Percentiles rank a stretch among this genome's conserved stretches.
phyloP scores from a whole-genome alignment of 2,329 filamentous ascomycete species.

The Westerdykella ornata region DNA sequence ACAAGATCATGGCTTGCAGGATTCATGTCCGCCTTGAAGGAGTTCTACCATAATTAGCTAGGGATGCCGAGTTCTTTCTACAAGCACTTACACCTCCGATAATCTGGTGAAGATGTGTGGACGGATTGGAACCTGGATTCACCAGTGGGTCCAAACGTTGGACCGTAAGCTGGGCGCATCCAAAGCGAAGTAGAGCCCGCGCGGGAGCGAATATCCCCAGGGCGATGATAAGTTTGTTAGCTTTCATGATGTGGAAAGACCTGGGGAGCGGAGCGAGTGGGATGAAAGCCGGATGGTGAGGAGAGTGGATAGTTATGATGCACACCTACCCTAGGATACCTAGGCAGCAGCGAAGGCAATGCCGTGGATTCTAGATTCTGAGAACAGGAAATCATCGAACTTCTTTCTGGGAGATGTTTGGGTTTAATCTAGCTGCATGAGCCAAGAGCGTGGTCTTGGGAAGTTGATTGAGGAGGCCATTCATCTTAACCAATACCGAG shows the following conservation, averaged over 20 bases:
- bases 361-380: constrained; percentile 2
- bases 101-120: constrained; percentile 38
- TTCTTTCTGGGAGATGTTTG: constrained; percentile 1
- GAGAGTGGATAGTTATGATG: constrained; percentile 5
- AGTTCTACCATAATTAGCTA: constrained; percentile 25
- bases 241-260: constrained; percentile 16
- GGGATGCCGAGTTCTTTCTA: background rate
- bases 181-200: constrained; percentile 23
- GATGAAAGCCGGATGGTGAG: background rate
- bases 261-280: background rate
- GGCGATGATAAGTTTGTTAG: constrained; percentile 9
- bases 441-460: background rate
- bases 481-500: no score
- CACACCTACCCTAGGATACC: background rate
- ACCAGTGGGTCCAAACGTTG: constrained; percentile 28
- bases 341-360: constrained; percentile 2
- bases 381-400: background rate
- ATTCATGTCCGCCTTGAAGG: constrained; percentile 44
- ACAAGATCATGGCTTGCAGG: constrained; percentile 20
- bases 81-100: constrained; percentile 35
- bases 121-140: constrained; percentile 33
- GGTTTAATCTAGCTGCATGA: constrained; percentile 5
- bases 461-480: constrained; percentile 4
- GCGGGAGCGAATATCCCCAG: constrained; percentile 16
- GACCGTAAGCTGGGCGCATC: constrained; percentile 21